Conservation (phyloP, 768 basidiomycete genomes). For the Hortiboletus flavorubellus region DNA sequence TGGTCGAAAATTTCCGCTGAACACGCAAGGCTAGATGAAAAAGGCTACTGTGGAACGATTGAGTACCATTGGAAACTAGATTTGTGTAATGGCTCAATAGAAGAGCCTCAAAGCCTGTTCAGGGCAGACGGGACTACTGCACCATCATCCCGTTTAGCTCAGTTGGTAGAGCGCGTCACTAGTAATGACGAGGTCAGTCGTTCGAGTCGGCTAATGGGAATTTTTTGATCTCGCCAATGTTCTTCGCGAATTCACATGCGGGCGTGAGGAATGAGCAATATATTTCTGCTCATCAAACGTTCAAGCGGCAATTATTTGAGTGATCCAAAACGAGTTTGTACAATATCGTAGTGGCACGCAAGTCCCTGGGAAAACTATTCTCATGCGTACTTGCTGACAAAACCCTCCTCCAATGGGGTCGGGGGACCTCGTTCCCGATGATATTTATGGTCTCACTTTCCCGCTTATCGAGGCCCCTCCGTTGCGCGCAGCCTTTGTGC, state of each 20-base stretch:
- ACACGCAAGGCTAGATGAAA: conserved; percentile 26
- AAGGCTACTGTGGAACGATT: conserved; percentile 24
- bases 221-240: conserved; percentile 10
- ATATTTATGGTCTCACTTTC: conserved; percentile 10
- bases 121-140: too few relatives aligned
- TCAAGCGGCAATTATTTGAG: background rate
- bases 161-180: conserved; percentile 65
- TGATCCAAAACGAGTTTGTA: conserved; percentile 3
- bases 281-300: too few relatives aligned
- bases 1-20: background rate
- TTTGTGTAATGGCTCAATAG: background rate
- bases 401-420: too few relatives aligned
- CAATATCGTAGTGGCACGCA: too few relatives aligned
- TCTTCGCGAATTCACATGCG: too few relatives aligned
- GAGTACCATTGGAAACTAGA: conserved; percentile 18
- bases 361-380: too few relatives aligned
- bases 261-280: background rate
- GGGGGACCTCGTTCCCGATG: background rate
- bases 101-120: too few relatives aligned
- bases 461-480: conserved; percentile 7
- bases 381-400: too few relatives aligned
- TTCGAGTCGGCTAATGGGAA: conserved; percentile 56
- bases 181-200: conserved; percentile 70
- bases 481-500: background rate
- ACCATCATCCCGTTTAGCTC: conserved; percentile 35